These are phyloP conservation scores for Polychytrium aggregatum DNA, from an alignment of 192 early-diverging fungal species.

Conservation along the genomic window DNA sequence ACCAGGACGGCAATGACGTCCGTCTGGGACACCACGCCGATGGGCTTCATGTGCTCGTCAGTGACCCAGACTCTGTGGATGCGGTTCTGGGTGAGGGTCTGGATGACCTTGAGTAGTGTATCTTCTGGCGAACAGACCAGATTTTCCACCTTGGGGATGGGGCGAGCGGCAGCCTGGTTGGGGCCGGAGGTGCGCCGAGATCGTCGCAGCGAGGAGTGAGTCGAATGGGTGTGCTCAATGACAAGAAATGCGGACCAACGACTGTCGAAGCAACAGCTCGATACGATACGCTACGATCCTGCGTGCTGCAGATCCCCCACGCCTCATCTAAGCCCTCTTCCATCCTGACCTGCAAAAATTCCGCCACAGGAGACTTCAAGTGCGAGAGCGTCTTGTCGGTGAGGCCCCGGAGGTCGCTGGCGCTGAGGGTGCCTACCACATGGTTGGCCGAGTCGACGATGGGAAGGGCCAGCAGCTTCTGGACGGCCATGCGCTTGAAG, in stretches of 20 bases:
- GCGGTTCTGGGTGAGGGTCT: constrained; percentile 22
- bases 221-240: too few species aligned
- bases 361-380: constrained; percentile 29
- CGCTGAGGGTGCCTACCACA: constrained; percentile 32
- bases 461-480: constrained; percentile 41
- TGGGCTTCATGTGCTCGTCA: constrained; percentile 22
- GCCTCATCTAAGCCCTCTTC: neutral
- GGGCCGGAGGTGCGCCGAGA: neutral
- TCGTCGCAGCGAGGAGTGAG: neutral
- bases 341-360: constrained; percentile 39
- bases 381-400: constrained; percentile 25
- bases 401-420: constrained; percentile 41
- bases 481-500: constrained; percentile 35
- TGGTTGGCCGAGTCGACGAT: constrained; percentile 32
- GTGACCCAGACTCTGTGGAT: constrained; percentile 54
- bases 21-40: constrained; percentile 43
- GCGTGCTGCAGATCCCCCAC: too few species aligned
- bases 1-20: constrained; percentile 37
- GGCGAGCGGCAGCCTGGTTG: constrained; percentile 2
- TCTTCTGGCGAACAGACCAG: constrained; percentile 10
- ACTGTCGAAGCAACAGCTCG: too few species aligned
- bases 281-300: too few species aligned
- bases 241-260: too few species aligned
- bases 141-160: neutral
- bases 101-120: constrained; percentile 24